These are phyloP conservation scores for Sporisorium iseilematis-ciliati DNA, from an alignment of 1,284 basidiomycete species.

Conservation along the genomic window DNA sequence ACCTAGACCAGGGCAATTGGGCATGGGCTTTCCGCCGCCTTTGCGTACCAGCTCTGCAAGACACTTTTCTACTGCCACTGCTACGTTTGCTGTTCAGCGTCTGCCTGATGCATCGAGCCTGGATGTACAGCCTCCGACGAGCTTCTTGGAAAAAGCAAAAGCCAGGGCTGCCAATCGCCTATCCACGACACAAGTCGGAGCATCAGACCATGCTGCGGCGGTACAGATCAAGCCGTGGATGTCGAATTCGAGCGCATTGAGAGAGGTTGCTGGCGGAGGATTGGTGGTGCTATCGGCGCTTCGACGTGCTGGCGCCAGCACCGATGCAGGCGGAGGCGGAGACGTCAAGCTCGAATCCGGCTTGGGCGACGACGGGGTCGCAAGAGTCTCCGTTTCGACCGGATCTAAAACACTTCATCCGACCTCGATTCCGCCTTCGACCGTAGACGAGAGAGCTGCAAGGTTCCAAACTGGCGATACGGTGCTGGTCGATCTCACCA, in stretches of 20 bases:
- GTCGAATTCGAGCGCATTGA: conserved; percentile 1
- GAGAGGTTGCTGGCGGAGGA: conserved; percentile 2
- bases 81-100: background rate
- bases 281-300: conserved; percentile 28
- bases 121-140: background rate
- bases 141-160: conserved; percentile 26
- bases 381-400: conserved; percentile 14
- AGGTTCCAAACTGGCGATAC: conserved; percentile 23
- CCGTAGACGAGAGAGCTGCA: background rate
- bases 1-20: conserved; percentile 32
- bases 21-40: conserved; percentile 28
- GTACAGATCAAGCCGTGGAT: conserved; percentile 19
- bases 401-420: conserved; percentile 22
- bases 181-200: background rate
- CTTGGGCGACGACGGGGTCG: conserved; percentile 24
- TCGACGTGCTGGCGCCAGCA: conserved; percentile 14
- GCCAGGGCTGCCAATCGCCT: conserved; percentile 14
- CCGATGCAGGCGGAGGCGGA: background rate
- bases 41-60: conserved; percentile 16
- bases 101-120: background rate
- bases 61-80: conserved; percentile 13
- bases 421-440: conserved; percentile 3
- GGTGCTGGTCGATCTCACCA: conserved; percentile 21
- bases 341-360: conserved; percentile 18
- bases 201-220: background rate